Evolutionary conservation across 1,139 yeast genomes (phyloP).

Genomic region (Suzukiozyma palmioleophila): DNA sequence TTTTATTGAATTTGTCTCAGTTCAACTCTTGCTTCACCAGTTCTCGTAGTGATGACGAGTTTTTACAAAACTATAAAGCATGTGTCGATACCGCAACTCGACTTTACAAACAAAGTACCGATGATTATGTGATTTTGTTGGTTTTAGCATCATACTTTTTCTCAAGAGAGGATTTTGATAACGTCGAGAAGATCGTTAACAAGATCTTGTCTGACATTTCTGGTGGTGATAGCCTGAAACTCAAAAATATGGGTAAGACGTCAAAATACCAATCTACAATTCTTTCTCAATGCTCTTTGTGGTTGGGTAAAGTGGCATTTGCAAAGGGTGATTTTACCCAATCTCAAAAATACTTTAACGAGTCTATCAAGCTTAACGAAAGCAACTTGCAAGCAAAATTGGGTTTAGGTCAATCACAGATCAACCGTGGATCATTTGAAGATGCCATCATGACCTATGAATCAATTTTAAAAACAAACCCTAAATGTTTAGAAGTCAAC

Average conservation of each 20-base stretch:
- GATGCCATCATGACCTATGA: conserved; percentile 88
- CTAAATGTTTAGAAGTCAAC: conserved; percentile 70
- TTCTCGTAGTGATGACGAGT: conserved; percentile 58
- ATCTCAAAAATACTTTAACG: conserved; percentile 72
- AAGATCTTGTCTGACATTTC: conserved; percentile 40
- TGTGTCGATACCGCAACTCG: conserved; percentile 37
- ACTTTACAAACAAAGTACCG: conserved; percentile 20
- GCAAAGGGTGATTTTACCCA: conserved; percentile 53
- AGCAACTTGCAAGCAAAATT: conserved; percentile 64
- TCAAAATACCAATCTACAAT: conserved; percentile 34
- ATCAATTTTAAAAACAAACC: conserved; percentile 59
- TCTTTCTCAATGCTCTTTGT: conserved; percentile 74
- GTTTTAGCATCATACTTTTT: conserved; percentile 52
- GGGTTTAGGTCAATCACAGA: conserved; percentile 85
- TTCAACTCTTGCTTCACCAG: conserved; percentile 61
- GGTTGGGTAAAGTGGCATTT: conserved; percentile 81
- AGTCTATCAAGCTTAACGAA: conserved; percentile 61
- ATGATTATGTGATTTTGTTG: conserved; percentile 40
- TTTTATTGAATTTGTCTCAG: conserved; percentile 63
- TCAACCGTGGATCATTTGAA: conserved; percentile 66
- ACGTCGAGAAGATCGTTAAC: conserved; percentile 55
- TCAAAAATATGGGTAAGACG: conserved; percentile 16
- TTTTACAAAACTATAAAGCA: conserved; percentile 43
- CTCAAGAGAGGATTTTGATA: conserved; percentile 54
- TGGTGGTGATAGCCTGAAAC: conserved; percentile 13